Evolutionary conservation across 495 filamentous ascomycete species (phyloP), one percentile per base, ranked within the genome.

Genomic region (Alectoria sarmentosa): DNA sequence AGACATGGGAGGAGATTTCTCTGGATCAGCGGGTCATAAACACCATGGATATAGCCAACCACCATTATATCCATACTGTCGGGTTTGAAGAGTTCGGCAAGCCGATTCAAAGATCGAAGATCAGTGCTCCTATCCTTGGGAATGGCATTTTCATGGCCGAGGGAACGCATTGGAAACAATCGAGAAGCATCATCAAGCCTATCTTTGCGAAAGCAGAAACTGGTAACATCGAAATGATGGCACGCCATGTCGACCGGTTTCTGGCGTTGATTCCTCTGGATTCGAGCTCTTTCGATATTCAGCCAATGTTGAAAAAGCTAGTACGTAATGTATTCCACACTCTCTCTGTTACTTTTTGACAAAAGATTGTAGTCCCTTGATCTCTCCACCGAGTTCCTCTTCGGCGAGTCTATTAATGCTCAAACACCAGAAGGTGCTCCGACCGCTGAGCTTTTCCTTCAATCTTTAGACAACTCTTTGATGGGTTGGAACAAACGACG

Each of bases 241-340:
- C 89, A 64, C 65, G 72, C 3, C 87, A 90, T 67, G 73, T 62
- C 71, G 73, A 65, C 8, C 67, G 73, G 49, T 65, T 77, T 23
- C 73, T 69, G 63, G 52, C 63, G 9, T 37, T 44, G 21, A 44
- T 67, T 28, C 65, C 65, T 28, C 15, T 5, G 11, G 65, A 67
- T 17, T 37, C 36, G 9, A 42, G 36, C n/a, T 49, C 59, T 48
- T n/a, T 72, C 14, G 67, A 17, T 89, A 87, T 69, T 92, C 90
- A 3, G 79, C 96, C 23, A 91, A 96, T 73, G 79, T 86, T 7
- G 86, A 90, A 5, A 94, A 91, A n/a, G 88, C 92, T 64, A 95
- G 94, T 72, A 76, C 96, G 44, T 75, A 73, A 11, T 34, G 34
- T 44, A 44, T 44, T 44, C 42, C 42, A 21, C 42, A 1, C 42